Evolutionary conservation across 306 rosid genomes (phyloP), one percentile per base, ranked within the genome.

Genomic region (Styphnolobium japonicum): DNA sequence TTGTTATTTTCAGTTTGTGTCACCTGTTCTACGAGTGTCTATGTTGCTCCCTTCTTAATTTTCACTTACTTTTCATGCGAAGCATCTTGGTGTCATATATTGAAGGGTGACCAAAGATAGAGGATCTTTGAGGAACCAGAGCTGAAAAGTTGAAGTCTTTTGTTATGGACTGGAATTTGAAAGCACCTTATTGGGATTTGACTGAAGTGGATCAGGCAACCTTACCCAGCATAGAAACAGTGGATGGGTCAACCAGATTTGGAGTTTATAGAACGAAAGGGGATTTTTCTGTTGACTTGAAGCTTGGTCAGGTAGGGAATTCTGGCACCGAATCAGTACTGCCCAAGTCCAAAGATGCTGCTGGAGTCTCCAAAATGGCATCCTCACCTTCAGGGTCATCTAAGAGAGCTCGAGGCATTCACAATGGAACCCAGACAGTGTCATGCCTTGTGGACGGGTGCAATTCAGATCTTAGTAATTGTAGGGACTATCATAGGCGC

Each of bases 381-480:
- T 56, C 92, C 6, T 79, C 89, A 2, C 62, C 87, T 45, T 89
- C 97, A 14, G 96, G 96, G 51, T 75, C 94, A 7, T 88, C 87
- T 6, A 95, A 95, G 92, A 88, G 98, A 76, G 89, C 95, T 7
- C 67, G 98, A 81, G 93, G 90, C 49, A 81, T 85, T 33, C 76
- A 83, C 80, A 86, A 80, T 27, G 94, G 89, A 10, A 82, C 69
- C 39, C 97, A 89, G 52, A 80, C 71, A 19, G 98, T 86, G 63
- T 87, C 90, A 10, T 95, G 99, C 67, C 90, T 95, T 10, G 99
- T 95, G 25, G 99, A 95, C 42, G 98, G 96, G 6, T 95, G 99
- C 81, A 85, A 82, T 56, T 86, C 94, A 22, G 98, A 95, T 81
- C 98, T 95, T 33, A 95, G 93, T 72, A 83, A 58, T 21, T 90